phyloP scores from a whole-genome alignment of 768 basidiomycete species.

The Mycena leptocephala region DNA sequence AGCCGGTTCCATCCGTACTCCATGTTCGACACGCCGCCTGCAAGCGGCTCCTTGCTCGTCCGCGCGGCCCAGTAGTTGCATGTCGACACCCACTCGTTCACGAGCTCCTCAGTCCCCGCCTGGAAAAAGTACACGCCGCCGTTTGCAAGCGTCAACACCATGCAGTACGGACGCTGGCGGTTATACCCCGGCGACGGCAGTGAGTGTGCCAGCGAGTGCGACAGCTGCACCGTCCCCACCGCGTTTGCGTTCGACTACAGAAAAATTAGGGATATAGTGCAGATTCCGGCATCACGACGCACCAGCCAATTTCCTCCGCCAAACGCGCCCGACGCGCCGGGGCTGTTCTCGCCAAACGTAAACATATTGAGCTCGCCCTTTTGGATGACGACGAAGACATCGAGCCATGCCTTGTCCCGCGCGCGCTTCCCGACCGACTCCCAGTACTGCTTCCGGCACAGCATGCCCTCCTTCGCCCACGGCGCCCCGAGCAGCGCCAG shows the following conservation, averaged over 20 bases:
- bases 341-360: slow-evolving; percentile 85
- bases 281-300: slow-evolving; percentile 52
- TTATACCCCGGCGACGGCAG: slow-evolving; percentile 95
- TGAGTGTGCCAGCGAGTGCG: slow-evolving; percentile 91
- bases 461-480: slow-evolving; percentile 99
- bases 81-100: slow-evolving; percentile 98
- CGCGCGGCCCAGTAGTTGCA: slow-evolving; percentile 99
- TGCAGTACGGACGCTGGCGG: slow-evolving; percentile 92
- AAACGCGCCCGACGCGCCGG: slow-evolving; percentile 76
- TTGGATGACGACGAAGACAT: slow-evolving; percentile 96
- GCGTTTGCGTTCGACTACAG: slow-evolving; percentile 87
- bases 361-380: slow-evolving; percentile 98
- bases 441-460: slow-evolving; percentile 96
- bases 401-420: slow-evolving; percentile 92
- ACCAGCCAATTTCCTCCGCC: slow-evolving; percentile 99
- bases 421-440: slow-evolving; percentile 88
- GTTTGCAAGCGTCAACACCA: slow-evolving; percentile 91
- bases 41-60: slow-evolving; percentile 94
- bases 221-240: slow-evolving; percentile 87
- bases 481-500: slow-evolving; percentile 95
- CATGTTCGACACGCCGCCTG: slow-evolving; percentile 98
- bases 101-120: slow-evolving; percentile 98
- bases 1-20: slow-evolving; percentile 98
- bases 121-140: slow-evolving; percentile 99
- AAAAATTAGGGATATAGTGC: slow-evolving; percentile 22